These are phyloP conservation scores for Didymella pinodella DNA, from an alignment of 2,329 filamentous ascomycete species.

Conservation along the genomic window DNA sequence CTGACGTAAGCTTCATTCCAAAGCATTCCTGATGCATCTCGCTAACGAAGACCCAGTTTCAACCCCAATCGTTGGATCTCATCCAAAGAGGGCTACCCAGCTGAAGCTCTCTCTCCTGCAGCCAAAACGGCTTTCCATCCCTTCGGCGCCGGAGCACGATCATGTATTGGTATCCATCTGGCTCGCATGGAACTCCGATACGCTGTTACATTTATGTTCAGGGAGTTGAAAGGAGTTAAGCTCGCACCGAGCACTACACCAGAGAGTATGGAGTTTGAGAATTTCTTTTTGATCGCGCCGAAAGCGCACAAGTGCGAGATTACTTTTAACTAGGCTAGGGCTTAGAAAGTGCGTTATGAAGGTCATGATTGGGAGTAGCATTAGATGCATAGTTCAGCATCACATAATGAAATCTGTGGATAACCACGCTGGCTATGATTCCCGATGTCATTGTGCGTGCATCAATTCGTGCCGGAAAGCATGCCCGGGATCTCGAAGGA, in stretches of 20 bases:
- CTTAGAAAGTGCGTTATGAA: neutral
- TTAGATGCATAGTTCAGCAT: neutral
- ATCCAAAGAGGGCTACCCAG: constrained; percentile 28
- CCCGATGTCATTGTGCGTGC: neutral
- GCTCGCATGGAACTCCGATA: constrained; percentile 66
- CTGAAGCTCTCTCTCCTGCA: constrained; percentile 36
- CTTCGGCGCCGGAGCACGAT: constrained; percentile 72
- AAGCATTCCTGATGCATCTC: neutral
- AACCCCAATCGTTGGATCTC: constrained; percentile 45
- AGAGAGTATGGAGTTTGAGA: constrained; percentile 54
- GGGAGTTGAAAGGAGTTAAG: constrained; percentile 50
- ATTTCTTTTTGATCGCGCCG: constrained; percentile 56
- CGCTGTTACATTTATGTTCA: constrained; percentile 62
- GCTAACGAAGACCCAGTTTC: constrained; percentile 35
- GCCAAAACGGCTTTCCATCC: constrained; percentile 68
- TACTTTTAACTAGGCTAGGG: constrained; percentile 20
- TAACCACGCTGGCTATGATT: neutral
- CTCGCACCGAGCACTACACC: constrained; percentile 44
- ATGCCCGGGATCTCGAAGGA: neutral
- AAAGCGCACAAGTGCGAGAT: constrained; percentile 55
- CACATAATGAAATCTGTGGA: neutral
- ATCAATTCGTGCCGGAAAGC: neutral
- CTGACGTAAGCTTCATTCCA: constrained; percentile 26
- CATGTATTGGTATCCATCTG: constrained; percentile 74
- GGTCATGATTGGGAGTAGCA: neutral